phyloP scores from a whole-genome alignment of 2,329 filamentous ascomycete genomes.

The Ophiostoma populinum region DNA sequence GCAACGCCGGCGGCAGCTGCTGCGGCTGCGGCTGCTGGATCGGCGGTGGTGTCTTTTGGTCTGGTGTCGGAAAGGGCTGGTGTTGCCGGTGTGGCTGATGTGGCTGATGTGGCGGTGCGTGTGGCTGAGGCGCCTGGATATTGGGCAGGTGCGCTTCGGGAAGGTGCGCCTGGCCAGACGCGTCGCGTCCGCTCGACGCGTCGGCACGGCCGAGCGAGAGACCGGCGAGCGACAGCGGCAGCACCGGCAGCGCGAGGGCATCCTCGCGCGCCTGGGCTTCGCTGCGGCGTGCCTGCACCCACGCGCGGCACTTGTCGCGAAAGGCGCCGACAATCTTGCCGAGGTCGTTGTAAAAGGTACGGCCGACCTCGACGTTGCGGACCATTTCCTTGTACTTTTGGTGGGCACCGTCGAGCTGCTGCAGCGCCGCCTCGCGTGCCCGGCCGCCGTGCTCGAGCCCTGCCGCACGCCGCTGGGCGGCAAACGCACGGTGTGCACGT shows the following conservation, averaged over 20 bases:
- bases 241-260: too few species aligned
- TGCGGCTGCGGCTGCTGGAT: conserved; percentile 23
- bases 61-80: conserved; percentile 3
- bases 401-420: conserved; percentile 79
- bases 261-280: conserved; percentile 67
- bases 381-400: conserved; percentile 94
- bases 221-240: too few species aligned
- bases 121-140: neutral
- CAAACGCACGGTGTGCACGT: conserved; percentile 63
- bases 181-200: neutral
- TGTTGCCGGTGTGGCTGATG: conserved; percentile 26
- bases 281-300: conserved; percentile 62
- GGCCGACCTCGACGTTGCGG: conserved; percentile 73
- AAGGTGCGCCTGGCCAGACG: conserved; percentile 5
- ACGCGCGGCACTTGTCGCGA: conserved; percentile 58
- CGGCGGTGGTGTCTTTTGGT: conserved; percentile 20
- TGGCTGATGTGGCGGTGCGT: conserved; percentile 7
- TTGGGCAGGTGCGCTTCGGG: too few species aligned
- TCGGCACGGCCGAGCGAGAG: conserved; percentile 16
- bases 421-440: conserved; percentile 73
- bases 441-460: conserved; percentile 36
- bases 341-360: conserved; percentile 95
- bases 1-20: neutral
- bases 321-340: conserved; percentile 72
- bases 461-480: conserved; percentile 38